Evolutionary conservation across 116 monocot genomes (phyloP), one percentile per base, ranked within the genome.

Genomic region (Papilionanthe hybrid): DNA sequence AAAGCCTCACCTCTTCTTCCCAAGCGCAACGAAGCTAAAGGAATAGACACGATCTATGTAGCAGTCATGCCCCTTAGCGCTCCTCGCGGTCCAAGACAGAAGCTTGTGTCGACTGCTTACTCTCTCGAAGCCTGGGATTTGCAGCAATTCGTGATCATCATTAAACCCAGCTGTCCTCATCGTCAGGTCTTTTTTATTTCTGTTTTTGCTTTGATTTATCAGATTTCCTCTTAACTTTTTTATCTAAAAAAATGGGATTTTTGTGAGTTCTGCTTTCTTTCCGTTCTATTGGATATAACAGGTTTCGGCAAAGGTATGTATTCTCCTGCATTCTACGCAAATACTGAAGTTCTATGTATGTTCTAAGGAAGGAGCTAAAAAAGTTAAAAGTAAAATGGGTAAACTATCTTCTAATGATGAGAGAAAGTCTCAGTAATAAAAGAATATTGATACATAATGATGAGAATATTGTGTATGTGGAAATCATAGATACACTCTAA

Each of bases 101-200:
- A 85, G 65, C 50, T 85, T 10, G 57, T 86, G 65, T 89, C 92
- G 5, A 78, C 86, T 7, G 86, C 82, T 10, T 89, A 91, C 85
- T 87, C 89, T 19, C 23, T 92, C 22, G 87, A 86, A 47, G 37
- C 88, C 25, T 91, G 89, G 89, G 86, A 96, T 28, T 76, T 92
- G 57, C 96, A 92, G 81, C 96, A 92, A 75, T 96, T 87, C 84
- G 90, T 90, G 85, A 92, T 93, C 67, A 28, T 88, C 44, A 50
- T 90, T 84, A 83, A 84, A 43, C 86, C 88, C 19, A 65, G 25
- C 18, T 63, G 80, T 23, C 73, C 75, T 58, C 80, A 48, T 9
- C 8, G 72, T 22, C 83, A 84, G 74, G 86, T 84, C 12, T 75
- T 29, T 47, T 67, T 72, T 12, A 55, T 32, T 7, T 4, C 19